Conservation (phyloP, 73 alveolate genomes). For the Symbiodinium pilosum region DNA sequence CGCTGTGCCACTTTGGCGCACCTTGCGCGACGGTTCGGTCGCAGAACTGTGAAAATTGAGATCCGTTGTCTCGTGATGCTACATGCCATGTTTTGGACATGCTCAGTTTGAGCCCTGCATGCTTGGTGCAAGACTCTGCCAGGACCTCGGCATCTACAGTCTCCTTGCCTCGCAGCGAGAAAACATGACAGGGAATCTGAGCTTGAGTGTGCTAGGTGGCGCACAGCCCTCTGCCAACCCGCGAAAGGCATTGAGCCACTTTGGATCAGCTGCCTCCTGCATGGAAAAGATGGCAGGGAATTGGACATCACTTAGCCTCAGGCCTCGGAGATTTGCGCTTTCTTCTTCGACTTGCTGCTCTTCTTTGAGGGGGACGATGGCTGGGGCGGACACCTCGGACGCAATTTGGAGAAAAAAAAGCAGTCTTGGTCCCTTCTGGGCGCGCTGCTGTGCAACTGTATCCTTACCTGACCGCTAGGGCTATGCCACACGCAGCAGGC, state of each 20-base stretch:
- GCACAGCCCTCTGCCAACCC: constrained; percentile 1
- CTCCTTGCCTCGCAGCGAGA: constrained; percentile 51
- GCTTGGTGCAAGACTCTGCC: no score
- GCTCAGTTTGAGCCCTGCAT: no score
- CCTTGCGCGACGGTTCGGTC: background rate
- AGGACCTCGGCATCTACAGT: constrained; percentile 30
- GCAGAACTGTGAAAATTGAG: no score
- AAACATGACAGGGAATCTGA: background rate
- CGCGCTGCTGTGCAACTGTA: background rate
- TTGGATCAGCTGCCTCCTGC: background rate
- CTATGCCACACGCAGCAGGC: no score
- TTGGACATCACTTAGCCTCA: background rate
- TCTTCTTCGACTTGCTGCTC: background rate
- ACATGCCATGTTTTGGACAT: no score
- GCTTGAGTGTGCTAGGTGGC: background rate
- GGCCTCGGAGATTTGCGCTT: background rate
- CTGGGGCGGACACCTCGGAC: background rate
- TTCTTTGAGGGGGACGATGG: background rate
- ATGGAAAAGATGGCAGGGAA: background rate
- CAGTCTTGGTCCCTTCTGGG: background rate
- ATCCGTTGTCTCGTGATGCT: no score
- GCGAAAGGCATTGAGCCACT: background rate
- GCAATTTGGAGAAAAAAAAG: background rate
- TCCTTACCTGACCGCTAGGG: background rate
- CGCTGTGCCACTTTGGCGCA: constrained; percentile 65